phyloP scores from a whole-genome alignment of 139 green algal genomes.

The Chara braunii region DNA sequence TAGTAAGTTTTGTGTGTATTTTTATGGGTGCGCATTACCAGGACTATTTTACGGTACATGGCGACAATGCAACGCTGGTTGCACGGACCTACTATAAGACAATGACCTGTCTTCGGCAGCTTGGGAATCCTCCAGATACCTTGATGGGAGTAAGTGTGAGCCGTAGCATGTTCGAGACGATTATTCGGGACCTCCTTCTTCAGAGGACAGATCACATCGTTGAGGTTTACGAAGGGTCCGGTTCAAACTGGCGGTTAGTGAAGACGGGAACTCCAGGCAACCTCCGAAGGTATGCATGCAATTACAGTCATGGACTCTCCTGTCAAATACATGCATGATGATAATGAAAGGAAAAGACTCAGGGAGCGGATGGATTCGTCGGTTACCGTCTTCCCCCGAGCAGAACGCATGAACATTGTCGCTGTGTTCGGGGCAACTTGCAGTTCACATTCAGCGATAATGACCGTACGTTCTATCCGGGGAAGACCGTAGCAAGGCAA shows the following conservation, averaged over 20 bases:
- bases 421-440: too few species aligned
- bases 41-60: constrained; percentile 76
- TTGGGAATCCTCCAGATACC: constrained; percentile 2
- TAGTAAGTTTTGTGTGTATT: background rate
- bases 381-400: too few species aligned
- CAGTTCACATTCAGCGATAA: too few species aligned
- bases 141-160: constrained; percentile 62
- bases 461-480: too few species aligned
- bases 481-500: too few species aligned
- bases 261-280: constrained; percentile 63
- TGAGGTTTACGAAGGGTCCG: constrained; percentile 73
- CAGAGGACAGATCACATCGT: constrained; percentile 58
- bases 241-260: constrained; percentile 42
- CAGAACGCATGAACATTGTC: too few species aligned
- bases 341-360: too few species aligned
- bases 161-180: constrained; percentile 59
- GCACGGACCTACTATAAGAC: constrained; percentile 73
- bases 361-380: too few species aligned
- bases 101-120: constrained; percentile 13
- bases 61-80: constrained; percentile 63
- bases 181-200: constrained; percentile 72
- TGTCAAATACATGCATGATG: too few species aligned
- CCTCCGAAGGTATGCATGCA: constrained; percentile 44
- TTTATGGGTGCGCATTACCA: too few species aligned
- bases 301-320: too few species aligned